Conservation (phyloP, 2,329 filamentous ascomycete genomes). For the Xylaria sp. region DNA sequence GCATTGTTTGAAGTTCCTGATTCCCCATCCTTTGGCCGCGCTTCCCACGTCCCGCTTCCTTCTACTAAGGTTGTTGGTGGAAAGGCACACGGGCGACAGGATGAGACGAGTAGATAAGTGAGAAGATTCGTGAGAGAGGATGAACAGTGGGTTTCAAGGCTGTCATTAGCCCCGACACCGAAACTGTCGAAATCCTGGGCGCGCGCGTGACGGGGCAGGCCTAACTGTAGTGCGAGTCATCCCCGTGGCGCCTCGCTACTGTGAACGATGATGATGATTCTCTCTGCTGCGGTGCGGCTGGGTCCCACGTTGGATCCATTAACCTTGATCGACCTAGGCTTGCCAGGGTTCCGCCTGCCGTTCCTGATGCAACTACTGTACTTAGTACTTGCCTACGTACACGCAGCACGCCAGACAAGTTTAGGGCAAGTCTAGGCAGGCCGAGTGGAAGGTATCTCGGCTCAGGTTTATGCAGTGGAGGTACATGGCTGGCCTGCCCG, state of each 20-base stretch:
- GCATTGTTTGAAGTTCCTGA: neutral
- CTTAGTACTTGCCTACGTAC: too few species aligned
- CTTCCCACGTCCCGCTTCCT: slow-evolving; percentile 11
- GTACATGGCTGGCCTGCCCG: too few species aligned
- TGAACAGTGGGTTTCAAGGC: slow-evolving; percentile 9
- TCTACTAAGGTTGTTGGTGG: neutral
- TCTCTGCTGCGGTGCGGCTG: slow-evolving; percentile 30
- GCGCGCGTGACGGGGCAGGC: slow-evolving; percentile 25
- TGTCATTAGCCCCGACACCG: slow-evolving; percentile 15
- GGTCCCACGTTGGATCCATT: slow-evolving; percentile 33
- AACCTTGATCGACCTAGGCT: slow-evolving; percentile 37
- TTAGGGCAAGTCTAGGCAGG: too few species aligned
- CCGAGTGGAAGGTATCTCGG: too few species aligned
- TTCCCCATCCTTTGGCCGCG: slow-evolving; percentile 9
- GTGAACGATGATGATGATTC: slow-evolving; percentile 29
- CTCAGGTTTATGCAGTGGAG: too few species aligned
- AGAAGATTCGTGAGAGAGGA: too few species aligned
- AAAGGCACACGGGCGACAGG: neutral
- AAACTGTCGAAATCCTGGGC: slow-evolving; percentile 23
- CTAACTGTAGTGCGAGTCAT: slow-evolving; percentile 31
- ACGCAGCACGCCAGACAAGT: too few species aligned
- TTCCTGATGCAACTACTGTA: slow-evolving; percentile 31
- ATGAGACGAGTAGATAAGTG: too few species aligned
- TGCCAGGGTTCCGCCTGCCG: slow-evolving; percentile 28
- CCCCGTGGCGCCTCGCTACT: slow-evolving; percentile 29